Base-by-base conservation (phyloP, 1,139 yeast species). In the Geotrichum klebahnii region DNA sequence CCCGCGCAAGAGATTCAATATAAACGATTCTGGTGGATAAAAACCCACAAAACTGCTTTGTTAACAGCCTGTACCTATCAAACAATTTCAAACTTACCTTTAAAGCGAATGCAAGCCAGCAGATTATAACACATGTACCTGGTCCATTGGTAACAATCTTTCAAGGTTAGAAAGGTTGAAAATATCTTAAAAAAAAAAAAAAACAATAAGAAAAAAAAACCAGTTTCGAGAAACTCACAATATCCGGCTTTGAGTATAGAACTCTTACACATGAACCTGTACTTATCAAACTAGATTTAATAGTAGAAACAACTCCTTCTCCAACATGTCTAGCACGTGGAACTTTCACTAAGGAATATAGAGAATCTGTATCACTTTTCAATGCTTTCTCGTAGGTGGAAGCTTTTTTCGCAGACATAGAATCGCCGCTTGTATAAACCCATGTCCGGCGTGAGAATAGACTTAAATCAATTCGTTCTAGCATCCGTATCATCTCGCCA, bases 1-100 rank as follows among this genome's bases (percentile, higher is more conserved):
- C 97, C 44, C 99, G 72, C 0, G 98, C 98, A 46, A 92, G 73
- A 44, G 95, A 84, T 67, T 92, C 99, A 23, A 92, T 72, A 61
- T 90, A 92, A 1, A 92, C 67, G 28, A 92, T 82, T 51, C 79
- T 74, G 0, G 89, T 79, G 10, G 64, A 60, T 31, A 76, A 65
- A 4, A 78, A 38, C 0, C 88, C 84, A 3, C 80, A 57, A 53
- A 75, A 61, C 67, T 65, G 16, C 60, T 16, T 3, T 38, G 16
- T 24, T 28, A 19, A 33, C 6, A 19, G 29, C n/a, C 33, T n/a
- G 4, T 40, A 32, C 12, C 16, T 4, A 5, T 6, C 9, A 31
- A 9, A 23, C 3, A 33, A 26, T 9, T 19, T n/a, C 8, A n/a
- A 31, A 29, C 61, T 31, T 55, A 64, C 64, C 42, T 81, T 78